Evolutionary conservation across 352 stramenopile genomes (phyloP).

Genomic region (Halophytophthora batemanensis): DNA sequence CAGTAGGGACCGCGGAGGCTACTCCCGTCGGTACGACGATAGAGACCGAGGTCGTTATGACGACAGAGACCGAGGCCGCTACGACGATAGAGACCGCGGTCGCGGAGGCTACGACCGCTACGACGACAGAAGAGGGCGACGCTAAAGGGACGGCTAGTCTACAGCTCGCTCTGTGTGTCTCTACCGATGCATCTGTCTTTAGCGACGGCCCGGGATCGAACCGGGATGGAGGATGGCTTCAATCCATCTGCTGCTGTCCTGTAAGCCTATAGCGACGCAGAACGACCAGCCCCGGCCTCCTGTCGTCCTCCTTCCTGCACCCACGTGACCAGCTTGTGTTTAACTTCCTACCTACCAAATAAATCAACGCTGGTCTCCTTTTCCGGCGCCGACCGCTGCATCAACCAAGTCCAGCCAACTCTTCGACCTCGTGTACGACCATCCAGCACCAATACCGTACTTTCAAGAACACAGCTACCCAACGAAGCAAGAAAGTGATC

Average conservation of each 20-base stretch:
- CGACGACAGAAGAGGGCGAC: constrained; percentile 37
- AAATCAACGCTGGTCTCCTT: constrained; percentile 54
- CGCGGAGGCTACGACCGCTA: constrained; percentile 2
- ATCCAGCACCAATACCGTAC: constrained; percentile 1
- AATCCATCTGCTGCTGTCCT: constrained; percentile 2
- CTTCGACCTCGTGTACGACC: not conserved
- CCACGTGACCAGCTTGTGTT: constrained; percentile 45
- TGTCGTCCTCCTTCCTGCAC: constrained; percentile 22
- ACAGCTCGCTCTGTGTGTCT: constrained; percentile 1
- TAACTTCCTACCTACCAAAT: constrained; percentile 51
- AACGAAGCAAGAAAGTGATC: too few relatives aligned
- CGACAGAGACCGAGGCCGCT: constrained; percentile 45
- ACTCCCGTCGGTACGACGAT: constrained; percentile 42
- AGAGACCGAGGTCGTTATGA: constrained; percentile 42
- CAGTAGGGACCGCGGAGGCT: constrained; percentile 37
- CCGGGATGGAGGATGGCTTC: not conserved
- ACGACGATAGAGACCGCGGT: constrained; percentile 16
- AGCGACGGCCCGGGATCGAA: constrained; percentile 13
- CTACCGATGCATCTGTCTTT: constrained; percentile 17
- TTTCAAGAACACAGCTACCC: too few relatives aligned
- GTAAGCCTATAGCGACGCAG: constrained; percentile 6
- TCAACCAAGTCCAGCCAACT: constrained; percentile 21
- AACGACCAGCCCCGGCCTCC: constrained; percentile 11
- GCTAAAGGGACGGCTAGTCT: constrained; percentile 17
- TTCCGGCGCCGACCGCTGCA: constrained; percentile 27